Base-by-base conservation (phyloP, 495 filamentous ascomycete species). In the Penicillium herquei region DNA sequence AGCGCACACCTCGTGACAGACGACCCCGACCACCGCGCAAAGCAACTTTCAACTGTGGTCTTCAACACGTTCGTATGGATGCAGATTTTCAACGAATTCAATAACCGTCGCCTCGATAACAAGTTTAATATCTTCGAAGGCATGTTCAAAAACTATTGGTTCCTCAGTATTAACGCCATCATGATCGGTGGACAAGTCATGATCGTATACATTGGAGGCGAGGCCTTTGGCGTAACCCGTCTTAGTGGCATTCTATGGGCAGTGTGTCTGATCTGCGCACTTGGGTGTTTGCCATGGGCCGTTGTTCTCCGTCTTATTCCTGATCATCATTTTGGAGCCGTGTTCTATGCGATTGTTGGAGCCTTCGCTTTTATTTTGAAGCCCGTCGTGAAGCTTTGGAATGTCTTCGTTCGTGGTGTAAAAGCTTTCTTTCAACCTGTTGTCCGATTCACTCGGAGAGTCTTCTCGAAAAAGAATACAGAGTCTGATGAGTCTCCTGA, bases 51-150 rank as follows among this genome's bases (percentile, higher is more conserved):
- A 41, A 91, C 88, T 1, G 77, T 95, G 42, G 87, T 96, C 6
- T 96, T 96, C 81, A 96, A 96, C 74, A 90, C 89, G 4, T 96
- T 96, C 49, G 91, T 96, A 14, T 96, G 91, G 91, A 94, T 96
- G 90, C 91, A 96, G 57, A 92, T 96, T 58, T 96, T 95, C 77
- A 96, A 96, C 70, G 87, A 93, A 67, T 93, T 91, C 83, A 96
- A 94, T 78, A 93, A 92, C 71, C 89, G 91, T 44, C 88, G 90
- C 18, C 77, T 96, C 17, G 91, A 96, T 70, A 96, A 96, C 72
- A 80, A 87, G 14, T 84, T 93, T 76, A 96, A 96, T 73, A 91
- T 96, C 43, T 90, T 95, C 63, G 89, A 92, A 68, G 89, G 89
- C 46, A 80, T 94, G 54, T 75, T 76, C 57, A 76, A 79, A 45